phyloP scores from a whole-genome alignment of 768 basidiomycete genomes.

The Leccinum subtestaceum region DNA sequence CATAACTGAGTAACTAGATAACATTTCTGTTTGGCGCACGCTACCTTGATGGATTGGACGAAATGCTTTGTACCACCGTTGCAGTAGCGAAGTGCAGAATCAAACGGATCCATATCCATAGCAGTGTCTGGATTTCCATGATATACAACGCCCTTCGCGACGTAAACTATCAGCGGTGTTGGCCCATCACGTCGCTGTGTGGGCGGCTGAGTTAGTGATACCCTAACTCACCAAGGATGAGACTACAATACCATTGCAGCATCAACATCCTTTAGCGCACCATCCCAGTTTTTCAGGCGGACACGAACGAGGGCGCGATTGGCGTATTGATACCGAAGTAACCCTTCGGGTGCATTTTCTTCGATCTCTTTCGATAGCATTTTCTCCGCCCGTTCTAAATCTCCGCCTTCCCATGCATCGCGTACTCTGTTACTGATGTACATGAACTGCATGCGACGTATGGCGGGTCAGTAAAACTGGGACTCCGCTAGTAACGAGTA shows the following conservation, averaged over 20 bases:
- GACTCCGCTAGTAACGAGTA: not conserved
- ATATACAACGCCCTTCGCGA: constrained; percentile 8
- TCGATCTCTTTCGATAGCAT: constrained; percentile 12
- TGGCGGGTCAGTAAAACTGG: not conserved
- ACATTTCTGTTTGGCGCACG: not conserved
- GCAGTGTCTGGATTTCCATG: not conserved
- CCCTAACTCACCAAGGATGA: not conserved
- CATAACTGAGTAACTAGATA: not conserved
- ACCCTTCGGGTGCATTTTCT: not conserved
- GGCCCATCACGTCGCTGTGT: not conserved
- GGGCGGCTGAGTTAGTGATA: not conserved
- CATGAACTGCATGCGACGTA: constrained; percentile 7
- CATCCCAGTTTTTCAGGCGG: not conserved
- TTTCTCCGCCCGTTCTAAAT: constrained; percentile 4
- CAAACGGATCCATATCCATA: not conserved
- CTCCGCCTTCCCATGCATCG: constrained; percentile 9
- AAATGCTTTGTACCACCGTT: not conserved
- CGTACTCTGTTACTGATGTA: constrained; percentile 5
- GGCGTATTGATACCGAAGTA: constrained; percentile 3
- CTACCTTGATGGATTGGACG: constrained; percentile 10
- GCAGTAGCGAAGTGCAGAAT: not conserved
- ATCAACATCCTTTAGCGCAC: constrained; percentile 9
- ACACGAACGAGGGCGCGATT: too few relatives aligned
- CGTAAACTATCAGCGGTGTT: not conserved
- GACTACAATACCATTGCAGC: constrained; percentile 1